A percentile compares a stretch with the other conserved stretches of the same genome.
Evolutionary conservation across 2,329 filamentous ascomycete genomes (phyloP).

Genomic region (Talaromyces albobiverticillius): DNA sequence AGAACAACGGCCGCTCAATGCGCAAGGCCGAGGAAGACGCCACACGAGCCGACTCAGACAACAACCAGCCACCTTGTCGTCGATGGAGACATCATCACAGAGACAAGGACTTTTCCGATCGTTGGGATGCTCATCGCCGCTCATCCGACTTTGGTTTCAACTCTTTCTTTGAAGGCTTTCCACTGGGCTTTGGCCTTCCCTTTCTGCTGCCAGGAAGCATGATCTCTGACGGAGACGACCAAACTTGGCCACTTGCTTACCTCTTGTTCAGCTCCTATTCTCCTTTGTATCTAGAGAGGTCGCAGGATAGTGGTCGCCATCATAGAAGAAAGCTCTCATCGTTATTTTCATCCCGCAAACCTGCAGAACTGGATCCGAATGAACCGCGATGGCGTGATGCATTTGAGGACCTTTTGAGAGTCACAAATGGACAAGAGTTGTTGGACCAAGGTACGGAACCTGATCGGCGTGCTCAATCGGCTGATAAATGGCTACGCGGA

Average conservation of each 20-base stretch:
- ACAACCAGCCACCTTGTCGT: background rate
- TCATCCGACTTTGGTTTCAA: conserved; percentile 31
- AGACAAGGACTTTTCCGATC: conserved; percentile 19
- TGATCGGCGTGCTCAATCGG: conserved; percentile 27
- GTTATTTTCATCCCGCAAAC: conserved; percentile 32
- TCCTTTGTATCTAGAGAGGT: conserved; percentile 51
- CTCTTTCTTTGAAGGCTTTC: conserved; percentile 34
- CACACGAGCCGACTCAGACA: background rate
- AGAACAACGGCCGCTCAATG: conserved; percentile 24
- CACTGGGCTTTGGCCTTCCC: conserved; percentile 24
- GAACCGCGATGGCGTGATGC: conserved; percentile 54
- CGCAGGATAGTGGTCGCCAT: conserved; percentile 25
- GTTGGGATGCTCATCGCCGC: conserved; percentile 23
- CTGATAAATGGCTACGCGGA: conserved; percentile 39
- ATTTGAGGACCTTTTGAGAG: conserved; percentile 57
- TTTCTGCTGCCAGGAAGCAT: conserved; percentile 32
- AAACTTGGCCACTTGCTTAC: conserved; percentile 41
- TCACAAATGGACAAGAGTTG: conserved; percentile 45
- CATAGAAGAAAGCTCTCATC: conserved; percentile 32
- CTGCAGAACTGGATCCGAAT: conserved; percentile 30
- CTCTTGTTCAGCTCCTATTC: conserved; percentile 54
- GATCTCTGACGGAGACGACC: conserved; percentile 32
- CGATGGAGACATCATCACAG: conserved; percentile 6
- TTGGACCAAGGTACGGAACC: conserved; percentile 30
- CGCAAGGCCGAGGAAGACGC: conserved; percentile 15